These are phyloP conservation scores for Aspergillus tubingensis DNA, from an alignment of 2,329 filamentous ascomycete species.

Conservation along the genomic window DNA sequence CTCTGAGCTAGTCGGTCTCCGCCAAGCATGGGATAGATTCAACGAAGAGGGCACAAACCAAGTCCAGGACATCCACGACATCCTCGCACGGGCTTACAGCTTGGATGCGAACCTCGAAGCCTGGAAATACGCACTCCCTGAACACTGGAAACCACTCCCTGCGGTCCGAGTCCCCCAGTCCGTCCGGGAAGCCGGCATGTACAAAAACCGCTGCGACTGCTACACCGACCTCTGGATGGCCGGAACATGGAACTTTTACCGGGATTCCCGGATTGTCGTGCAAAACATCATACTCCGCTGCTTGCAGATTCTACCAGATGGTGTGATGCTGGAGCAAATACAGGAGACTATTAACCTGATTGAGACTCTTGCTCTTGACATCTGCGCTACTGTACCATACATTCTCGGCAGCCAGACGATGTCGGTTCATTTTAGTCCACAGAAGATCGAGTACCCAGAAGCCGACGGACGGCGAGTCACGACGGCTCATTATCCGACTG, in stretches of 20 bases:
- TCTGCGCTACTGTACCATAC: slow-evolving; percentile 32
- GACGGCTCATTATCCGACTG: slow-evolving; percentile 23
- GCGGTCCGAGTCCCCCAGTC: slow-evolving; percentile 29
- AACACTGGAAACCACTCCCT: slow-evolving; percentile 25
- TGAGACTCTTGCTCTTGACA: slow-evolving; percentile 25
- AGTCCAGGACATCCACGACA: slow-evolving; percentile 10
- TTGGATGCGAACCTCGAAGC: slow-evolving; percentile 26
- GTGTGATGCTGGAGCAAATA: slow-evolving; percentile 6
- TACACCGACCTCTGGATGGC: slow-evolving; percentile 34
- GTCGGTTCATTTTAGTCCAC: slow-evolving; percentile 24
- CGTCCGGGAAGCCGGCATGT: slow-evolving; percentile 29
- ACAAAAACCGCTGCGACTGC: slow-evolving; percentile 31
- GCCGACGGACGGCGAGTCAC: slow-evolving; percentile 22
- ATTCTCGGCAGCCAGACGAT: slow-evolving; percentile 29
- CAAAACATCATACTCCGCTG: slow-evolving; percentile 32
- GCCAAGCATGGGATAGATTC: slow-evolving; percentile 25
- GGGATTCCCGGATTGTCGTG: slow-evolving; percentile 30
- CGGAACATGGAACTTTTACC: slow-evolving; percentile 32
- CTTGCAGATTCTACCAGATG: slow-evolving; percentile 18
- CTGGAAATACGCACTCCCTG: slow-evolving; percentile 28
- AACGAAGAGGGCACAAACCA: slow-evolving; percentile 3
- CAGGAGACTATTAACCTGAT: slow-evolving; percentile 11
- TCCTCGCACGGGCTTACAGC: slow-evolving; percentile 23
- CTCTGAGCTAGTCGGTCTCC: slow-evolving; percentile 27
- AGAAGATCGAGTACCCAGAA: slow-evolving; percentile 27